Conservation (phyloP, 2,329 filamentous ascomycete genomes). For the Pyricularia grisea region DNA sequence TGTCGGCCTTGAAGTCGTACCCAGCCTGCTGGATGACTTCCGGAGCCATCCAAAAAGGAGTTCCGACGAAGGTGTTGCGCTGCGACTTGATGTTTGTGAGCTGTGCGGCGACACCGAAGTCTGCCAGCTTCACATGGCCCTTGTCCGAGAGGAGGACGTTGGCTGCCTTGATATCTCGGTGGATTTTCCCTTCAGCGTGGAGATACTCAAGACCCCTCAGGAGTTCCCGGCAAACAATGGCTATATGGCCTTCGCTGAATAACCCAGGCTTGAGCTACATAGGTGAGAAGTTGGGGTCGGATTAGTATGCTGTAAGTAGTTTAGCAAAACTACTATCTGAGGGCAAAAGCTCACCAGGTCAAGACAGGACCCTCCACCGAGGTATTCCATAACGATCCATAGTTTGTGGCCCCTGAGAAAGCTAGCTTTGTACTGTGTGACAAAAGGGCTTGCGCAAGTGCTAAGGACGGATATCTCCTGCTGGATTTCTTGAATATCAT, state of each 20-base stretch:
- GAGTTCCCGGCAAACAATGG: constrained; percentile 87
- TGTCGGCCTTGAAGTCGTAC: constrained; percentile 82
- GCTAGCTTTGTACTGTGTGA: constrained; percentile 93
- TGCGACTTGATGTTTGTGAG: constrained; percentile 97
- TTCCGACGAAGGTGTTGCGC: constrained; percentile 94
- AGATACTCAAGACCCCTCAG: constrained; percentile 87
- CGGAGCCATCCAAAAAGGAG: constrained; percentile 95
- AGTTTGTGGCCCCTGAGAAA: constrained; percentile 94
- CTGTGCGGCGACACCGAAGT: constrained; percentile 95
- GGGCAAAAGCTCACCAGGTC: constrained; percentile 45
- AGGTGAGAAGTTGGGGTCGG: constrained; percentile 29
- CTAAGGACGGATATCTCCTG: constrained; percentile 93
- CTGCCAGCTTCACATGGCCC: constrained; percentile 89
- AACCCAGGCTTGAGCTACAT: constrained; percentile 66
- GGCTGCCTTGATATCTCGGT: constrained; percentile 93
- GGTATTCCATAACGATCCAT: constrained; percentile 99
- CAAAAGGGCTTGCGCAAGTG: constrained; percentile 86
- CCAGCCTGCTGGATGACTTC: constrained; percentile 85
- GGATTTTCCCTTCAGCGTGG: constrained; percentile 89
- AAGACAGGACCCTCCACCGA: constrained; percentile 90
- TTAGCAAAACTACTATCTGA: constrained; percentile 12
- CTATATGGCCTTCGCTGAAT: constrained; percentile 84
- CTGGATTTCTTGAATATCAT: constrained; percentile 97
- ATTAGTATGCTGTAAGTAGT: constrained; percentile 18
- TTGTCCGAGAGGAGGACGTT: constrained; percentile 88